Evolutionary conservation across 352 stramenopile species (phyloP).

Genomic region (Globisporangium irregulare): DNA sequence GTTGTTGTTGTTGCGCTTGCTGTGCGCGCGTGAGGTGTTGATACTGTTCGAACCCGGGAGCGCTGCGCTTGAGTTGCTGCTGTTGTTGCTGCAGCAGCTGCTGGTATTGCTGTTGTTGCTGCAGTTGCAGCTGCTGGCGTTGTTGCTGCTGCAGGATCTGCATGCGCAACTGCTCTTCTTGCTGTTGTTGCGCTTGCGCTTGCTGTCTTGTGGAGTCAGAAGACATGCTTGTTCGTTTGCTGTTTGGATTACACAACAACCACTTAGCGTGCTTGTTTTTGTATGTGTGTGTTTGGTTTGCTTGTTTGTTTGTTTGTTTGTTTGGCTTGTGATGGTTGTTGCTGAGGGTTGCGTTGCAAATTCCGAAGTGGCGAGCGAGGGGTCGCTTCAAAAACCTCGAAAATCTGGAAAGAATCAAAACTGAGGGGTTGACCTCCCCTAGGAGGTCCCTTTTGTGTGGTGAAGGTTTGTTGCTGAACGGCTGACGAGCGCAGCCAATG

Average conservation of each 20-base stretch:
- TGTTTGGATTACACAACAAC: background rate
- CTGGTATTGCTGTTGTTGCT: background rate
- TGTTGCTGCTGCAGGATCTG: conserved; percentile 4
- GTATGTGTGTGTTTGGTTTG: background rate
- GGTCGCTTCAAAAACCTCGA: background rate
- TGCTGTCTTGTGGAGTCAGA: background rate
- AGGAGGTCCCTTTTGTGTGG: no score
- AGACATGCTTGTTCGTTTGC: background rate
- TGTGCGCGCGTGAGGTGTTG: background rate
- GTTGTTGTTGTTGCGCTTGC: background rate
- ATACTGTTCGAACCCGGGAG: background rate
- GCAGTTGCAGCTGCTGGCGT: conserved; percentile 2
- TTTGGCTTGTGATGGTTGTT: background rate
- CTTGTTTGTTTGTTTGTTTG: background rate
- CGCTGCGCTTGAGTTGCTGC: background rate
- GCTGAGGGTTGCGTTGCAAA: background rate
- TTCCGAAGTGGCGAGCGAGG: background rate
- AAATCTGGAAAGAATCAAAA: no score
- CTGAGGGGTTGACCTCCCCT: no score
- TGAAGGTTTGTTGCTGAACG: background rate
- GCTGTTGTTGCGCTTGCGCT: background rate
- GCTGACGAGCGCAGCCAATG: background rate
- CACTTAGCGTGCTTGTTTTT: background rate
- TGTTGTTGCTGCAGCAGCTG: conserved; percentile 4
- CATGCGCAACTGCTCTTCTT: conserved; percentile 1